Percentiles rank a stretch among this genome's conserved stretches.
Conservation (phyloP, 306 rosid genomes). For the Sicyos edulis region DNA sequence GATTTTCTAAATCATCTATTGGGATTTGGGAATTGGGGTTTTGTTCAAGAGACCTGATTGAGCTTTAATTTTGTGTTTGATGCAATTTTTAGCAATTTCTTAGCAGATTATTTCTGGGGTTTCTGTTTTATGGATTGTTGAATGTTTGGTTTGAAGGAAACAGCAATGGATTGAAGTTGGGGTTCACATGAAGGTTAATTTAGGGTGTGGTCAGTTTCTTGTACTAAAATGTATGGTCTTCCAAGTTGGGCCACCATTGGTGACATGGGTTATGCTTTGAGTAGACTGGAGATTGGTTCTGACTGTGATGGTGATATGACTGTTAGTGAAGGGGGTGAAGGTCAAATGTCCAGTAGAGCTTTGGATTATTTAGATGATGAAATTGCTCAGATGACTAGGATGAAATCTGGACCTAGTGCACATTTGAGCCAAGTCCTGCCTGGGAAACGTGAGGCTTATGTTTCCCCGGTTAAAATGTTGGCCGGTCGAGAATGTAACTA, state of each 20-base stretch:
- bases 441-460: conserved; percentile 45
- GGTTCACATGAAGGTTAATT: conserved; percentile 33
- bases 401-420: conserved; percentile 64
- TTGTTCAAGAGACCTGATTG: background rate
- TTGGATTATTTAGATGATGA: conserved; percentile 52
- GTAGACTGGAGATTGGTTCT: conserved; percentile 57
- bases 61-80: background rate
- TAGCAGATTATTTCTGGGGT: background rate
- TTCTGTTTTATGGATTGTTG: too few species aligned
- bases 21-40: background rate
- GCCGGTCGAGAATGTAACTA: conserved; percentile 79
- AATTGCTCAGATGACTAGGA: conserved; percentile 61
- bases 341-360: conserved; percentile 30
- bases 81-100: background rate
- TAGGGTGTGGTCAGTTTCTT: conserved; percentile 27
- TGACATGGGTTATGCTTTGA: conserved; percentile 82
- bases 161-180: conserved; percentile 15
- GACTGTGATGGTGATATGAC: conserved; percentile 35
- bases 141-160: conserved; percentile 26
- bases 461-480: conserved; percentile 87
- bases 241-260: conserved; percentile 30
- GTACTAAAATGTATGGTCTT: conserved; percentile 40
- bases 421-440: conserved; percentile 37
- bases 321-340: conserved; percentile 32
- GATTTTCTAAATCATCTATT: background rate